These are phyloP conservation scores for Lasiosphaeria ovina DNA, from an alignment of 495 filamentous ascomycete genomes.

Conservation along the genomic window DNA sequence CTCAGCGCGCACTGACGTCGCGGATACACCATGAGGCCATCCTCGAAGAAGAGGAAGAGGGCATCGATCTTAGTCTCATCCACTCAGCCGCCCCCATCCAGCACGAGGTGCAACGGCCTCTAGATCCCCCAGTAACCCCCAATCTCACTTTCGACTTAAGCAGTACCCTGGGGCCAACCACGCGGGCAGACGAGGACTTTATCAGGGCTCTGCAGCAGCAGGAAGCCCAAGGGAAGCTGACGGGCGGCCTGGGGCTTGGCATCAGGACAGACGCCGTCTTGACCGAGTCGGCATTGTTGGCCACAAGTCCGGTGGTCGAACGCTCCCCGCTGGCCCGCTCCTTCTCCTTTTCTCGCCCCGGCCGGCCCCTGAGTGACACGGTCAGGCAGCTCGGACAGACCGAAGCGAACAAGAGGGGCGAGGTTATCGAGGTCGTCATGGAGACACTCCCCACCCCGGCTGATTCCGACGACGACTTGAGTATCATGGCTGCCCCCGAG, in stretches of 20 bases:
- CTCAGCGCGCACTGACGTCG: slow-evolving; percentile 11
- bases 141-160: slow-evolving; percentile 38
- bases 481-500: slow-evolving; percentile 39
- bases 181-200: slow-evolving; percentile 38
- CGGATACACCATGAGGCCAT: slow-evolving; percentile 37
- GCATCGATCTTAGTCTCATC: slow-evolving; percentile 41
- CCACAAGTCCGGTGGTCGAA: slow-evolving; percentile 32
- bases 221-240: slow-evolving; percentile 47
- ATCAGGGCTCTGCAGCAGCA: slow-evolving; percentile 39
- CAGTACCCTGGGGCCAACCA: slow-evolving; percentile 37
- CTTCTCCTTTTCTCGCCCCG: slow-evolving; percentile 29
- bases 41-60: slow-evolving; percentile 41
- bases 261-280: slow-evolving; percentile 38
- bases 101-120: slow-evolving; percentile 14
- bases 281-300: slow-evolving; percentile 41
- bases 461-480: slow-evolving; percentile 37
- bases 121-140: slow-evolving; percentile 13
- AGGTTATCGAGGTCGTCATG: slow-evolving; percentile 51
- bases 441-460: slow-evolving; percentile 35
- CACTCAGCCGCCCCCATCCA: slow-evolving; percentile 34
- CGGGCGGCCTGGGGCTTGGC: slow-evolving; percentile 49
- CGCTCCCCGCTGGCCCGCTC: slow-evolving; percentile 33
- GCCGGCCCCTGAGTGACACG: slow-evolving; percentile 27
- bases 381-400: slow-evolving; percentile 45
- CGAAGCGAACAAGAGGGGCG: slow-evolving; percentile 51